Evolutionary conservation across 306 rosid genomes (phyloP), one percentile per base, ranked within the genome.

Genomic region (Medicago ruthenica): DNA sequence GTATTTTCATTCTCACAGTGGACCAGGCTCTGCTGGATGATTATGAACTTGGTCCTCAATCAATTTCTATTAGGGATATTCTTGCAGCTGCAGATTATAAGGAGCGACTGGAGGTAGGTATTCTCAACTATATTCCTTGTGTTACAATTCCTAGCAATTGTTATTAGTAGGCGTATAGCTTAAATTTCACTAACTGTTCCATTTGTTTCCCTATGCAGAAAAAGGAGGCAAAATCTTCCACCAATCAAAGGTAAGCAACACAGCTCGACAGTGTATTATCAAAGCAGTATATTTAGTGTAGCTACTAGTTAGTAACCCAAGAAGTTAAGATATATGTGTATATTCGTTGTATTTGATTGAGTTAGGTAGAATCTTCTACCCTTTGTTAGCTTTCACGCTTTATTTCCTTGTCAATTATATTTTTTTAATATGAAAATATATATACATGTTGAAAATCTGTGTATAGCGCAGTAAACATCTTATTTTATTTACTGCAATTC

Each of bases 21-120:
- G 85, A 90, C 82, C 86, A 91, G 90, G 77, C 84, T 81, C 86
- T 94, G 70, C 94, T 94, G 68, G 95, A 87, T 68, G 93, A 90
- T 79, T 92, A 90, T 55, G 96, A 94, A 81, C 78, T 88, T 69
- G 91, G 91, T 71, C 79, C 68, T 65, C 84, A 48, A 61, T 85
- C 76, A 24, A 71, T 89, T 57, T 80, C 83, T 48, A 60, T 94
- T 1, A 90, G 68, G 78, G 88, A 94, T 85, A 83, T 94, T 64
- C 87, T 94, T 82, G 78, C 81, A 79, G 87, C 80, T 78, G 86
- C 83, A 4, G 93, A 87, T 71, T 47, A 91, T 77, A 86, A 76
- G 76, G 91, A 88, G 86, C 89, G 83, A 75, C 51, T 73, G 81
- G 84, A 70, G 85, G 98, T 94, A 68, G 37, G 82, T 76, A 57